Evolutionary conservation across 169 alveolate genomes (phyloP), one percentile per base, ranked within the genome.

Genomic region (Babesia divergens): DNA sequence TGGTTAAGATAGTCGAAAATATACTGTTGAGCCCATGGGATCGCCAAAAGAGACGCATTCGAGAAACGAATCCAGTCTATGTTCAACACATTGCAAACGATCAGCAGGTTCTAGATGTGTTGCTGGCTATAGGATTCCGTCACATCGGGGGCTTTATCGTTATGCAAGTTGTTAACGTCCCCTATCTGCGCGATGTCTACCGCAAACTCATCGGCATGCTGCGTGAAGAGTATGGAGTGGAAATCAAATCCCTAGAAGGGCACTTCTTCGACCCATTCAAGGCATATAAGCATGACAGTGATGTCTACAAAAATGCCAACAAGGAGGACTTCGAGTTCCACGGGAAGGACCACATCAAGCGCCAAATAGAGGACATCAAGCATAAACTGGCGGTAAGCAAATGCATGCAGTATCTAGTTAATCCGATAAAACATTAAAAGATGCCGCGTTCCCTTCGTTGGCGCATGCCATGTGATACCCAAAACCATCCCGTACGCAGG

Each of bases 261-360:
- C 86, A 77, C 68, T 77, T 77, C 37, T 77, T 77, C 75, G 83
- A 77, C 75, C 86, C 86, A 16, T 77, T 77, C 65, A 77, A 77
- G 67, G 62, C 86, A 14, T 77, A 77, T 18, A 54, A 26, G n/a
- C 86, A 77, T 76, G n/a, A 26, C 42, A 28, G 65, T 35, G 60
- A 74, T 34, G 29, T 64, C n/a, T n/a, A 40, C 65, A 46, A 50
- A 28, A 68, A 60, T 24, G 37, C 56, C 3, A 4, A 60, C 55
- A 24, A 38, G 24, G 70, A 60, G 31, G 22, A 7, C 20, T 60
- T 60, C 56, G 70, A 60, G 22, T 42, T 35, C 20, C 35, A 7
- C 8, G 56, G 53, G 6, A 28, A 7, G 22, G 70, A 60, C 20
- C 0, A 6, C 44, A 60, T 56, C 3, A 60, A 24, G 70, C 28